Evolutionary conservation across 371 early-diverging fungal genomes (phyloP), one percentile per base, ranked within the genome.

Genomic region (Umbelopsis sp.): DNA sequence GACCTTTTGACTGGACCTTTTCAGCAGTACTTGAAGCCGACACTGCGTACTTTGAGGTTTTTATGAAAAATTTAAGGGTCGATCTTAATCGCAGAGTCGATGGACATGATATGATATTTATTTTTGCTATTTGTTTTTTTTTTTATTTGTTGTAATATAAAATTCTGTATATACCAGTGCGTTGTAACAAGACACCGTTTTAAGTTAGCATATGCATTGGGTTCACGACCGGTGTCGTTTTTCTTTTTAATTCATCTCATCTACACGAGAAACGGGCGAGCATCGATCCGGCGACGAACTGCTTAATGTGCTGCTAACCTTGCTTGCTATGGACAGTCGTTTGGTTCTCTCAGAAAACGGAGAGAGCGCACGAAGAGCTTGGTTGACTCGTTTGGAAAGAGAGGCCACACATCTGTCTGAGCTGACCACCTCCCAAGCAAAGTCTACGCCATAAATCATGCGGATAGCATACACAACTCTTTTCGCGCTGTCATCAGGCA

Each of bases 371-470:
- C 57, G 57, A 12, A 57, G 57, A 11, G 57, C 57, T 18, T 57
- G 57, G n/a, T 29, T 57, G 37, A 69, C 70, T 65, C 70, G 50
- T 24, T 69, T 74, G n/a, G 69, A 35, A 14, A 74, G 50, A 50
- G 65, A 50, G 70, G 86, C 65, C 38, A 81, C 83, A 66, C 72
- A 74, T 67, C 79, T 78, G 44, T 90, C 90, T 12, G 87, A 78
- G 32, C 79, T 77, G 1, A 95, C 87, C 7, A 95, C 93, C 63
- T 93, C 91, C 85, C 92, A 89, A 4, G 94, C 89, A 80, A 96
- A 95, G 65, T 96, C 96, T 45, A 96, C 88, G 38, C 92, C 92
- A 75, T 90, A 95, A 72, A 89, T 86, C 46, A 89, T 79, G 63
- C 89, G 86, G 70, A 96, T 89, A 11, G 89, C 92, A 69, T 93